phyloP scores from a whole-genome alignment of 805 yeast genomes.

The Tanozyma kutaoensis region DNA sequence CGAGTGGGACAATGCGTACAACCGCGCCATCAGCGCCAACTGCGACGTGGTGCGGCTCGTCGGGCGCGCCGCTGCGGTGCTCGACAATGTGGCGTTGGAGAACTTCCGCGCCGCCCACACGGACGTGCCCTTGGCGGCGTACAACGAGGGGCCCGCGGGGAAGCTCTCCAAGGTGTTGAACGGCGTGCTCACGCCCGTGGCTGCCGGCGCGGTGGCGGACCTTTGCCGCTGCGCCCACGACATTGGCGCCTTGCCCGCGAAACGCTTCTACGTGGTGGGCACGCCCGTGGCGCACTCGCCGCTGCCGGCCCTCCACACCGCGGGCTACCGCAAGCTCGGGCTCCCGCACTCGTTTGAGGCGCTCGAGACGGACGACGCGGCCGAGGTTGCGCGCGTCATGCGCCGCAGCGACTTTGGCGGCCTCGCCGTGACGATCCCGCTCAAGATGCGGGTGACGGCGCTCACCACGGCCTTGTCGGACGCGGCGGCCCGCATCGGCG shows the following conservation, averaged over 20 bases:
- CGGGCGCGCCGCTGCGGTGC: constrained; percentile 52
- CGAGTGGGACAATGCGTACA: constrained; percentile 66
- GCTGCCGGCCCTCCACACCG: constrained; percentile 78
- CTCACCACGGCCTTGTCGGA: constrained; percentile 52
- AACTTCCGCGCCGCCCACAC: constrained; percentile 46
- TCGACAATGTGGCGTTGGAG: constrained; percentile 64
- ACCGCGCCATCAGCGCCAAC: constrained; percentile 48
- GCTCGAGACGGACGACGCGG: constrained; percentile 56
- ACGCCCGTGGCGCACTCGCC: constrained; percentile 75
- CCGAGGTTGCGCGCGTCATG: constrained; percentile 40
- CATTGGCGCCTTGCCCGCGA: constrained; percentile 49
- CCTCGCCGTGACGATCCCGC: constrained; percentile 89
- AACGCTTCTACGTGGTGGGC: constrained; percentile 67
- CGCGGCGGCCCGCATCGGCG: constrained; percentile 80
- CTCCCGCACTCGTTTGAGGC: constrained; percentile 61
- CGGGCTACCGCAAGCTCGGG: constrained; percentile 63
- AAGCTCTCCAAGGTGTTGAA: constrained; percentile 72
- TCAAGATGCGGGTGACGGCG: constrained; percentile 69
- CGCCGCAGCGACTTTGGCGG: constrained; percentile 62
- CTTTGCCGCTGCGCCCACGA: constrained; percentile 42
- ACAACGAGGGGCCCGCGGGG: constrained; percentile 70
- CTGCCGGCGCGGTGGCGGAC: constrained; percentile 62
- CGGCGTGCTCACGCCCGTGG: constrained; percentile 69
- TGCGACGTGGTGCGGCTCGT: constrained; percentile 76
- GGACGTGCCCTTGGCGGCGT: constrained; percentile 59